Conservation (phyloP, 345 rosid genomes). For the Dimocarpus longan region DNA sequence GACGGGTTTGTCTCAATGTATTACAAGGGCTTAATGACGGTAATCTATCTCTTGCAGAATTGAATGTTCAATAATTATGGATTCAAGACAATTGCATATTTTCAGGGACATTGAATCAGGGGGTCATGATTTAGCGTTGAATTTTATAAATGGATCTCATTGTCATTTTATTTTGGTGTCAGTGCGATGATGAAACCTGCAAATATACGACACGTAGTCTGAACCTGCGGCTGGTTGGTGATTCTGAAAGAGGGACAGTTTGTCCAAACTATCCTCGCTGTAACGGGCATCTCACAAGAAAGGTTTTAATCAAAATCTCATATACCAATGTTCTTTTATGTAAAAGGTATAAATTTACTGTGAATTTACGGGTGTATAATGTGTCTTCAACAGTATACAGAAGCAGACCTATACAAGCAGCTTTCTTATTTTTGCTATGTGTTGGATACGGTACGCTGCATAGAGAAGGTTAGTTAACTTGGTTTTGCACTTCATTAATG, state of each 20-base stretch:
- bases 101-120: not conserved
- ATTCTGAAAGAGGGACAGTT: constrained; percentile 91
- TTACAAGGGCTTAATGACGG: constrained; percentile 92
- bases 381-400: constrained; percentile 60
- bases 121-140: not conserved
- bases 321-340: not conserved
- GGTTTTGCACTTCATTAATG: not conserved
- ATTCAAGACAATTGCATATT: not conserved
- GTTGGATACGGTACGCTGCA: constrained; percentile 63
- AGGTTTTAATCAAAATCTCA: constrained; percentile 43
- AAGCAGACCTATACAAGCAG: constrained; percentile 92
- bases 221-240: constrained; percentile 70
- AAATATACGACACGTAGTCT: constrained; percentile 71
- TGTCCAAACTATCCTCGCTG: constrained; percentile 96
- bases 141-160: constrained; percentile 5
- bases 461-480: constrained; percentile 61
- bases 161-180: constrained; percentile 16
- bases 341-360: not conserved
- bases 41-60: constrained; percentile 36
- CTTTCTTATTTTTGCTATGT: constrained; percentile 81
- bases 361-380: not conserved
- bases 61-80: not conserved
- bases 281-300: constrained; percentile 73
- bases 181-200: constrained; percentile 99
- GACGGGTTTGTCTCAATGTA: constrained; percentile 72